Base-by-base conservation (phyloP, 2,329 filamentous ascomycete genomes). In the Stylonectria norvegica region DNA sequence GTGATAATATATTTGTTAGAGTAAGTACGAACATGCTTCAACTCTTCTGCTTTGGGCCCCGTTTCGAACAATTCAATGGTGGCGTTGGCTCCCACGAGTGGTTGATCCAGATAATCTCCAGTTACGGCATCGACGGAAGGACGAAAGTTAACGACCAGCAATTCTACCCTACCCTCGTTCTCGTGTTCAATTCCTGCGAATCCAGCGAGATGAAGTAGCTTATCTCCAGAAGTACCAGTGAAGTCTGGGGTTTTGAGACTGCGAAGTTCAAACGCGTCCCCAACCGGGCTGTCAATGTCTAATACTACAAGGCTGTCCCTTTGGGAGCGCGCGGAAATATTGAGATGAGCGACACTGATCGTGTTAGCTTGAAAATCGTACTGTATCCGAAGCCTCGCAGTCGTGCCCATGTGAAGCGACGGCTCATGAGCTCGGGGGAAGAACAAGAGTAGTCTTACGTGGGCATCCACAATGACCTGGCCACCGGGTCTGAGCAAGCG, bases 271-370 rank as follows among this genome's bases (percentile, higher is more conserved):
- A 61, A 56, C 2, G 48, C 42, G 1, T 39, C 22, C 1, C 39
- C 49, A 10, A 23, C 15, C 2, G 55, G 56, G 22, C 52, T 56
- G 35, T 67, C 63, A 12, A 66, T 51, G 15, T 66, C 51, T 8
- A 66, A 16, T 3, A 50, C 58, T 3, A 65, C 40, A 12, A 67
- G 37, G 4, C 58, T 55, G 40, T 67, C 65, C 12, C 42, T 46
- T 3, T 49, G 42, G 1, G 63, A 60, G 3, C 59, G 60, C 0
- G 48, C 61, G 0, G 55, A 53, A 11, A 51, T 20, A 31, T 66
- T 63, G 5, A 58, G 43, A 8, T 28, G 18, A 1, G 20, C 54
- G 12, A 49, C 29, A 22, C 54, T 57, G 12, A 18, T 11, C 4
- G 15, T 4, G 16, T 42, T 29, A 36, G 33, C 18, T 5, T 12